Base-by-base conservation (phyloP, 192 early-diverging fungal species). In the Coemansia sp. region DNA sequence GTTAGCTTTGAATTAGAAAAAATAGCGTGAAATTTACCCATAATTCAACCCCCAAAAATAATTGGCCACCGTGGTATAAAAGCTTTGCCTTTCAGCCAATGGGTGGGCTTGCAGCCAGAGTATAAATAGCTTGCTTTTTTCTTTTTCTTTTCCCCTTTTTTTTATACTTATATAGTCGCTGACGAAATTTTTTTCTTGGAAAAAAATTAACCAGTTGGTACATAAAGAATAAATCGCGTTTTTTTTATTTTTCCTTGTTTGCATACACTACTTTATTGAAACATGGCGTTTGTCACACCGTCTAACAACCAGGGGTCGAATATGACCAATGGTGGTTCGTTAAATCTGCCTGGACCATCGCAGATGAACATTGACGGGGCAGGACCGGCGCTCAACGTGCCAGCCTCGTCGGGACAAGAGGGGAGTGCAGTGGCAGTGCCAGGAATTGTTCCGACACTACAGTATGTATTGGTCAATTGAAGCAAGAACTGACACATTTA, bases 361-460 rank as follows among this genome's bases (percentile, higher is more conserved):
- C 67, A 57, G 52, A 36, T 41, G 33, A 44, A 45, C 50, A 15
- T 36, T 9, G 33, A 35, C 7, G 33, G 33, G 33, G 33, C 33
- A 35, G 33, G 33, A 35, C 33, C 33, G 33, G 13, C 23, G 23
- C 47, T 19, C 43, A 31, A 45, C 35, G 47, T 20, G 49, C 33
- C 8, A 49, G 19, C 51, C 16, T 6, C 14, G 13, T 28, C 8
- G 4, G 41, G 15, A 15, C 59, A 53, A 28, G 67, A 62, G 31
- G 50, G 19, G 45, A 44, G 47, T 40, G 60, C 43, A 4, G 55
- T 67, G 16, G 49, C 55, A 21, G 72, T 67, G 39, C 62, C 66
- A 2, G 78, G 78, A 36, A 80, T 73, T 59, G 64, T 74, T 8
- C 78, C 78, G 14, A 74, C 78, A 15, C 37, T 80, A 50, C 78